Evolutionary conservation across 2,329 filamentous ascomycete genomes (phyloP).

Genomic region (Sphaerulina musiva): DNA sequence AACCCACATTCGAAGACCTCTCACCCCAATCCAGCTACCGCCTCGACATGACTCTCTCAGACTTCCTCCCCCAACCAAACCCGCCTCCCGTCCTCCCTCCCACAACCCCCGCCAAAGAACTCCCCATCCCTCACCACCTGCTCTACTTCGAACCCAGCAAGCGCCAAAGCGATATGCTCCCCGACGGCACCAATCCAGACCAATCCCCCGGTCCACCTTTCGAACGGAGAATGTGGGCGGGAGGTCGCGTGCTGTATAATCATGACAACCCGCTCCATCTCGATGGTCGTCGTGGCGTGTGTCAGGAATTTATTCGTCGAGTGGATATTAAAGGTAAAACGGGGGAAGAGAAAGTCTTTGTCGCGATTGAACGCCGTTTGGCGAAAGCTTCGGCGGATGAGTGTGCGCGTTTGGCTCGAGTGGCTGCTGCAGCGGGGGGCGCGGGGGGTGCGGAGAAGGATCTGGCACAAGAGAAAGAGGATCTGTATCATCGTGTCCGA

Average conservation of each 20-base stretch:
- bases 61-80: slow-evolving; percentile 21
- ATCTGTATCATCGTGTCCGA: slow-evolving; percentile 35
- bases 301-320: slow-evolving; percentile 44
- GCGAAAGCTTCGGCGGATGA: slow-evolving; percentile 28
- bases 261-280: slow-evolving; percentile 29
- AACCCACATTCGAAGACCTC: slow-evolving; percentile 51
- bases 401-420: slow-evolving; percentile 35
- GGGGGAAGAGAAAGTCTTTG: slow-evolving; percentile 53
- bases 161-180: slow-evolving; percentile 55
- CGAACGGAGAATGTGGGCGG: slow-evolving; percentile 78
- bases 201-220: slow-evolving; percentile 70
- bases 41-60: slow-evolving; percentile 16
- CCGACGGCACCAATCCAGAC: slow-evolving; percentile 76
- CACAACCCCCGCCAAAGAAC: slow-evolving; percentile 26
- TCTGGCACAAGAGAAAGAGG: slow-evolving; percentile 19
- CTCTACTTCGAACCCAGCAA: slow-evolving; percentile 77
- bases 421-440: slow-evolving; percentile 5
- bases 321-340: slow-evolving; percentile 46
- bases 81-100: slow-evolving; percentile 31
- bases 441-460: too few species aligned
- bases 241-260: slow-evolving; percentile 61
- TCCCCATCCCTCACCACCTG: slow-evolving; percentile 69
- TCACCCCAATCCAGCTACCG: slow-evolving; percentile 39
- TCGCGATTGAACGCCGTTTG: slow-evolving; percentile 53
- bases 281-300: slow-evolving; percentile 37